Evolutionary conservation across 345 rosid species (phyloP).

Genomic region (Dipteronia dyeriana): DNA sequence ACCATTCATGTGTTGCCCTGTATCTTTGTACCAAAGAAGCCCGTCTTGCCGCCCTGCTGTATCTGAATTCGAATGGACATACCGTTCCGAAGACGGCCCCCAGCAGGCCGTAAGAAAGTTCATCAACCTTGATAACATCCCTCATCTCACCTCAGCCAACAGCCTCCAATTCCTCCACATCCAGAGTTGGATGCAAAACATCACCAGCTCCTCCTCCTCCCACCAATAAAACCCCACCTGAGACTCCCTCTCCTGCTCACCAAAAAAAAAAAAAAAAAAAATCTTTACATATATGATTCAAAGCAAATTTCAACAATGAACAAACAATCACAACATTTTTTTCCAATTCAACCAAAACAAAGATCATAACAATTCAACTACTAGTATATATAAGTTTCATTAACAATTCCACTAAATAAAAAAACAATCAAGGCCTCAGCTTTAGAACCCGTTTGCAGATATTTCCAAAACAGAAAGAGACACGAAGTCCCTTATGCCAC

Average conservation of each 20-base stretch:
- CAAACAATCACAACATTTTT: conserved; percentile 7
- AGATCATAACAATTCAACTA: conserved; percentile 3
- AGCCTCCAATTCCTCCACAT: conserved; percentile 53
- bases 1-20: conserved; percentile 80
- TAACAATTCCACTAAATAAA: background rate
- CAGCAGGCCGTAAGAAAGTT: conserved; percentile 86
- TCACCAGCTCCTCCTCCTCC: background rate
- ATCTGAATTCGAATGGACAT: conserved; percentile 51
- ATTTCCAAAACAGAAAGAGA: conserved; percentile 5
- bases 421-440: background rate
- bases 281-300: background rate
- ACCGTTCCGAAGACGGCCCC: conserved; percentile 60
- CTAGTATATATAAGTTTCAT: background rate
- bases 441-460: conserved; percentile 20
- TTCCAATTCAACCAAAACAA: conserved; percentile 5
- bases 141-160: conserved; percentile 82
- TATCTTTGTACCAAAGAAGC: conserved; percentile 93
- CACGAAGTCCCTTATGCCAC: background rate
- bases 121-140: conserved; percentile 94
- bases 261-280: background rate
- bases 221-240: conserved; percentile 23
- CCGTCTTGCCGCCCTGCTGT: conserved; percentile 84
- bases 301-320: background rate
- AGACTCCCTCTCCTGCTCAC: conserved; percentile 27
- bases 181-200: conserved; percentile 46